Conservation (phyloP, 1,284 basidiomycete genomes). For the Ceratobasidium sp. region DNA sequence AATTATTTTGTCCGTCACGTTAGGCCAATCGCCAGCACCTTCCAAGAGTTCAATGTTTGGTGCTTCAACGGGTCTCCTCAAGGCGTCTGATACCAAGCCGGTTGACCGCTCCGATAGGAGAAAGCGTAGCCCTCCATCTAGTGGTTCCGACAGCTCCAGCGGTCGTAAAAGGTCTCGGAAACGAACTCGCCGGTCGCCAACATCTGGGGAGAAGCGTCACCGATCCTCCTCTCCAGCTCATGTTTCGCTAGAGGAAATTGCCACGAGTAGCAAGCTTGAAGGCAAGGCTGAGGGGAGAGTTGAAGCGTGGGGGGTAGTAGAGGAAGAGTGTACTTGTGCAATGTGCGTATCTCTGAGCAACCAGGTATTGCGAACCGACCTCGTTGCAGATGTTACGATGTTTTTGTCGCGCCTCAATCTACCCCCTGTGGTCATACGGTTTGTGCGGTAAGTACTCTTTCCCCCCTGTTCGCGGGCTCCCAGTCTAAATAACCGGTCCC, state of each 20-base stretch:
- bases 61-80: conserved; percentile 14
- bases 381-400: conserved; percentile 18
- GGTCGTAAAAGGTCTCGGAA: conserved; percentile 1
- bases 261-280: neutral
- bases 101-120: neutral
- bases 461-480: neutral
- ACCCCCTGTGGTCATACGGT: conserved; percentile 39
- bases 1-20: neutral
- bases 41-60: neutral
- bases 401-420: conserved; percentile 32
- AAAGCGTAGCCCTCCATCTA: conserved; percentile 9
- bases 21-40: neutral
- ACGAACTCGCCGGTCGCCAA: conserved; percentile 11
- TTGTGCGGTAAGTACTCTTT: conserved; percentile 35
- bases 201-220: neutral
- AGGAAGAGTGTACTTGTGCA: conserved; percentile 26
- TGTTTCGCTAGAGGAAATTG: neutral
- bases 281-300: neutral
- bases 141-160: neutral
- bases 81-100: neutral
- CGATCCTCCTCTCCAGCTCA: neutral
- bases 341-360: conserved; percentile 18
- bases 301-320: conserved; percentile 12
- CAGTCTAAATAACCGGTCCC: neutral
- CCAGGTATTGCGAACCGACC: neutral